Conservation (phyloP, 2,329 filamentous ascomycete genomes). For the Aspergillus flavus region DNA sequence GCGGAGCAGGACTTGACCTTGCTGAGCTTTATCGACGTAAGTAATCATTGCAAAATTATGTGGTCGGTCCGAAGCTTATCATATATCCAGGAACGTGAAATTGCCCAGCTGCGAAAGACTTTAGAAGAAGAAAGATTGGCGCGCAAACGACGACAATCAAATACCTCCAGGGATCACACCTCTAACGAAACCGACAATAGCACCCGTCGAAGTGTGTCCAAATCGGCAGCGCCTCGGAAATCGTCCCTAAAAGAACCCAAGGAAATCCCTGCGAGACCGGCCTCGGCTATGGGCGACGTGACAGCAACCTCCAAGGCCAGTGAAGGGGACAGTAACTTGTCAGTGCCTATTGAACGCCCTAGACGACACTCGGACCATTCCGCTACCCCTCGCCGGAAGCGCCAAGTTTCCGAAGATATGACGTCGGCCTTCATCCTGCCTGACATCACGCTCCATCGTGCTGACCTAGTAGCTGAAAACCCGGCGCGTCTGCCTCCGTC, state of each 20-base stretch:
- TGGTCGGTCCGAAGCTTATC: not conserved
- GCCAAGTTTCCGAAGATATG: constrained; percentile 55
- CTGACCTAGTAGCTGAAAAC: constrained; percentile 31
- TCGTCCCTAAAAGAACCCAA: constrained; percentile 58
- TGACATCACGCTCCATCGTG: constrained; percentile 58
- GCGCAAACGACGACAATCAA: constrained; percentile 43
- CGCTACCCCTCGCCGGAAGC: constrained; percentile 53
- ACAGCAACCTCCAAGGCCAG: constrained; percentile 34
- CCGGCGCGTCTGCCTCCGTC: constrained; percentile 40
- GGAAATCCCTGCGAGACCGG: constrained; percentile 33
- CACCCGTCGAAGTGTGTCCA: constrained; percentile 41
- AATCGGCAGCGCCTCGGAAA: constrained; percentile 50
- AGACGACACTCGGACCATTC: constrained; percentile 50
- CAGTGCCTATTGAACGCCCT: constrained; percentile 33
- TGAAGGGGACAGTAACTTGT: constrained; percentile 34
- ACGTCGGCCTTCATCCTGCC: constrained; percentile 67
- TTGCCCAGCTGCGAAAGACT: constrained; percentile 56
- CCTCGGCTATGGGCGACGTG: constrained; percentile 39
- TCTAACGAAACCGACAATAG: constrained; percentile 44
- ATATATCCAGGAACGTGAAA: constrained; percentile 43
- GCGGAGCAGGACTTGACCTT: constrained; percentile 51
- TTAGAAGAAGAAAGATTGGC: constrained; percentile 58
- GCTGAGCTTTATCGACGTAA: constrained; percentile 57
- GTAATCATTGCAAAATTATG: constrained; percentile 12
- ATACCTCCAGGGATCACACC: constrained; percentile 31